These are phyloP conservation scores for Stenocarpella maydis DNA, from an alignment of 2,329 filamentous ascomycete genomes.

Conservation along the genomic window DNA sequence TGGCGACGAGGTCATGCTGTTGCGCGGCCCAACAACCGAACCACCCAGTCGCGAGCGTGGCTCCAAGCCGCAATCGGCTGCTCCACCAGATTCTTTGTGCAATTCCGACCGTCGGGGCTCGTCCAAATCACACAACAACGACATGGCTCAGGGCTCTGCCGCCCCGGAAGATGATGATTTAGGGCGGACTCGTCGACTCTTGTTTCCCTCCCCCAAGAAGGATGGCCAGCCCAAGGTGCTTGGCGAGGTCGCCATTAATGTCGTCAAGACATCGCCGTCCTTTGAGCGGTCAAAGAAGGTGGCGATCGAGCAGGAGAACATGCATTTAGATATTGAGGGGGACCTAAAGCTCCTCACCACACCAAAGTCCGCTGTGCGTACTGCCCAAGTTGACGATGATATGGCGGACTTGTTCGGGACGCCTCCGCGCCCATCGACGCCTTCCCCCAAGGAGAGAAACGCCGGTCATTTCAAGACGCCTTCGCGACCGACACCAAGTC, in stretches of 20 bases:
- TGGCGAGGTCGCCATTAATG: slow-evolving; percentile 63
- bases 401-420: slow-evolving; percentile 71
- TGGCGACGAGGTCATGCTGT: slow-evolving; percentile 36
- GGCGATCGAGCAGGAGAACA: slow-evolving; percentile 54
- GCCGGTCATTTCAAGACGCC: slow-evolving; percentile 67
- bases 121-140: slow-evolving; percentile 63
- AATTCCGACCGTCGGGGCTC: slow-evolving; percentile 51
- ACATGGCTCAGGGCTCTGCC: slow-evolving; percentile 66
- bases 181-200: slow-evolving; percentile 70
- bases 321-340: background rate
- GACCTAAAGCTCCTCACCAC: slow-evolving; percentile 37
- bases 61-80: slow-evolving; percentile 40
- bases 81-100: slow-evolving; percentile 28
- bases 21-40: slow-evolving; percentile 36
- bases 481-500: slow-evolving; percentile 66
- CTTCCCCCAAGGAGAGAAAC: slow-evolving; percentile 58
- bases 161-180: slow-evolving; percentile 59
- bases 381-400: slow-evolving; percentile 46
- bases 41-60: slow-evolving; percentile 37
- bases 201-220: slow-evolving; percentile 81
- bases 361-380: slow-evolving; percentile 44
- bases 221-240: slow-evolving; percentile 69
- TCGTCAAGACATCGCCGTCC: slow-evolving; percentile 54
- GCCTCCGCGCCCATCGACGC: slow-evolving; percentile 60
- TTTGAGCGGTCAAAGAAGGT: slow-evolving; percentile 48